Evolutionary conservation across 768 basidiomycete genomes (phyloP), one percentile per base, ranked within the genome.

Genomic region (Boletus pseudo-olivaceus): DNA sequence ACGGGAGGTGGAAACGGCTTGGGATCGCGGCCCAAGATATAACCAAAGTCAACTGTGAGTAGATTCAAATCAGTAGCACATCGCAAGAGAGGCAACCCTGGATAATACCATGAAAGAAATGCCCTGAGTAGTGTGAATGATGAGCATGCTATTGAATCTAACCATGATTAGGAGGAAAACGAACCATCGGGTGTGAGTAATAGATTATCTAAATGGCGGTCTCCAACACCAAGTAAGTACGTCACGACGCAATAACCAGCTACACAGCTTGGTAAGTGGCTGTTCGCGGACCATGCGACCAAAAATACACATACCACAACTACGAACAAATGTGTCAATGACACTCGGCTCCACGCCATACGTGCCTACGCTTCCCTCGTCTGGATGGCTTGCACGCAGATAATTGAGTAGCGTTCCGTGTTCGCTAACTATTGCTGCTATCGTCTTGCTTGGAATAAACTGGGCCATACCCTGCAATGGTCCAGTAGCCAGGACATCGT

Each of bases 241-340:
- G 97, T 98, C 35, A 98, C 86, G 29, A 98, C 96, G 62, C 94
- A 98, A 70, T 98, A 99, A 0, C 97, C 97, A 53, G 97, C 96
- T 98, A 64, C 37, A 55, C 40, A 55, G 37, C 41, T 61, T 41
- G 62, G 55, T 63, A 47, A 62, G n/a, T 35, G 27, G 34, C 52
- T 38, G 47, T 54, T 29, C 44, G 38, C 19, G n/a, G 39, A 41
- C 19, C 59, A 34, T 15, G 14, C n/a, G n/a, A 6, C 34, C 33
- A 34, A 41, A 26, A 29, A 75, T 85, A 61, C 61, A 43, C 65
- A 19, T 63, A 97, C 96, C 96, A 66, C 97, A 99, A 68, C 95
- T 98, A 50, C 93, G 79, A 32, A 99, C 87, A 67, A 97, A 98
- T 0, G 96, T 98, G 65, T 98, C 97, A 62, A 98, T 84, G 5